Evolutionary conservation across 2,329 filamentous ascomycete genomes (phyloP).

Genomic region (Ophiocordyceps australis): DNA sequence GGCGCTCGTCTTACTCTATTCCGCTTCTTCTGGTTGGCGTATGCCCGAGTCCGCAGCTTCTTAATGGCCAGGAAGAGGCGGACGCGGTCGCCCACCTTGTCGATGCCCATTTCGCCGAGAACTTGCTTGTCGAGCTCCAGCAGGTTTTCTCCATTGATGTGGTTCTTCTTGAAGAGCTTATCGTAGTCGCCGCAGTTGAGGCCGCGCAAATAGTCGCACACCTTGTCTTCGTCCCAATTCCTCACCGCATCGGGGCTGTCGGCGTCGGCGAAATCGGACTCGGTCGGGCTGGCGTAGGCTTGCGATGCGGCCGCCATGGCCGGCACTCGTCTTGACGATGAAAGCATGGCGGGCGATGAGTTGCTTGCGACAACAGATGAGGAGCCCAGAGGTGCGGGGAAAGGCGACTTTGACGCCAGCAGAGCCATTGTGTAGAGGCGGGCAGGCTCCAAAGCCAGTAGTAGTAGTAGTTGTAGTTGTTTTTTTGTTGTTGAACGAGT

Average conservation of each 20-base stretch:
- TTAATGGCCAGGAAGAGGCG: conserved; percentile 77
- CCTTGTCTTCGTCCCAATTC: conserved; percentile 82
- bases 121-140: conserved; percentile 95
- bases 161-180: conserved; percentile 72
- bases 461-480: too few relatives aligned
- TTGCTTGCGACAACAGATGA: conserved; percentile 24
- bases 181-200: conserved; percentile 94
- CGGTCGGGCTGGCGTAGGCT: conserved; percentile 64
- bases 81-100: conserved; percentile 92
- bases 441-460: too few relatives aligned
- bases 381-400: conserved; percentile 33
- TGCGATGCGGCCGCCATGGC: conserved; percentile 30
- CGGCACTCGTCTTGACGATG: conserved; percentile 32
- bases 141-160: conserved; percentile 94
- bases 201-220: conserved; percentile 76
- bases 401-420: conserved; percentile 59
- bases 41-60: conserved; percentile 59
- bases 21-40: conserved; percentile 62
- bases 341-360: conserved; percentile 27
- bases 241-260: conserved; percentile 60
- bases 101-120: conserved; percentile 93
- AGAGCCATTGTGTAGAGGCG: conserved; percentile 42
- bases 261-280: conserved; percentile 79
- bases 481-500: too few relatives aligned
- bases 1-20: conserved; percentile 48